Evolutionary conservation across 1,284 basidiomycete genomes (phyloP).

Genomic region (Ceratobasidium sp.): DNA sequence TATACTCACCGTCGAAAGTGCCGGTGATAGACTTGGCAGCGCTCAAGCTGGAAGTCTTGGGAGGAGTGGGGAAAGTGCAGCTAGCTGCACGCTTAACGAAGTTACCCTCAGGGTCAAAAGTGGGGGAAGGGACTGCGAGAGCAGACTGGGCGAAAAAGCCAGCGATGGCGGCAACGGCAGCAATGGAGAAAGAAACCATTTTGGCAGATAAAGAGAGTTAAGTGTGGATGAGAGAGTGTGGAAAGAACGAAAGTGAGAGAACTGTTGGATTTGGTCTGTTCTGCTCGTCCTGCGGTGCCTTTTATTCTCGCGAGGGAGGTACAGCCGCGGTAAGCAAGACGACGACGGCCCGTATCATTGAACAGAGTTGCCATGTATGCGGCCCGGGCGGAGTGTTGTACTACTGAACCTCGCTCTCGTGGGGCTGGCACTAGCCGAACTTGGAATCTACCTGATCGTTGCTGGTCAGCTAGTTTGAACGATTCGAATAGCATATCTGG

Average conservation of each 20-base stretch:
- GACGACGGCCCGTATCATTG: slow-evolving; percentile 21
- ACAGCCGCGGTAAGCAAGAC: background rate
- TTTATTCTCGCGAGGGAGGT: background rate
- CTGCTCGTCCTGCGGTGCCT: background rate
- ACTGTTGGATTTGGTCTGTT: slow-evolving; percentile 1
- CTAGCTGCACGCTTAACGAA: slow-evolving; percentile 47
- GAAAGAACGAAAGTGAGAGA: background rate
- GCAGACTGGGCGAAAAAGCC: slow-evolving; percentile 24
- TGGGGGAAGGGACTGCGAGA: slow-evolving; percentile 37
- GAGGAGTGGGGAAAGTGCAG: slow-evolving; percentile 59
- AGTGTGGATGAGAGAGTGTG: background rate
- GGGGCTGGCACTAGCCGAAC: too few species aligned
- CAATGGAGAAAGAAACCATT: slow-evolving; percentile 33
- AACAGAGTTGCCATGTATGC: background rate
- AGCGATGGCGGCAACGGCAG: slow-evolving; percentile 19
- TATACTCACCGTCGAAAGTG: slow-evolving; percentile 55
- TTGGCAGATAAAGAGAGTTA: background rate
- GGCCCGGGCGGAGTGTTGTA: background rate
- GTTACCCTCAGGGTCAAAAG: background rate
- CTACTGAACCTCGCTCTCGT: background rate
- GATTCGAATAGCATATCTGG: too few species aligned
- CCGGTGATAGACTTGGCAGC: slow-evolving; percentile 58
- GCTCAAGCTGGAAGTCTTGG: slow-evolving; percentile 58
- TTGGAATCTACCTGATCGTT: too few species aligned
- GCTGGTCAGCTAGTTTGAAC: too few species aligned